Percentiles rank a stretch among this genome's conserved stretches.
Conservation (phyloP, 345 rosid species). For the Moricandia arvensis region DNA sequence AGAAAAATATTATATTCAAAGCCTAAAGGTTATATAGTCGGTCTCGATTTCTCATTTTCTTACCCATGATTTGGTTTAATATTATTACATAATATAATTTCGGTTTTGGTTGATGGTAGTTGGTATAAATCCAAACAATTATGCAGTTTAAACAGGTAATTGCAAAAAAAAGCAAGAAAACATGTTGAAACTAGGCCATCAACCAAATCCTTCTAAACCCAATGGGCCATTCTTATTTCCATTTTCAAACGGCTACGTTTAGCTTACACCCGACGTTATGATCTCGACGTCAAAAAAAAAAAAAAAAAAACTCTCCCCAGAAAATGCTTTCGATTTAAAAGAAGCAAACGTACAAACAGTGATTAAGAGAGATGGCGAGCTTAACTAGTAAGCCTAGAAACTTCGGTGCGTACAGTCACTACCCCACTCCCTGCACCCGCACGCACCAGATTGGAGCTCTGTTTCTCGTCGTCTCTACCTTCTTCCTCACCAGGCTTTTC, state of each 20-base stretch:
- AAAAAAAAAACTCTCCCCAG: neutral
- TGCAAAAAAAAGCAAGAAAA: no score
- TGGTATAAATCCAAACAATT: no score
- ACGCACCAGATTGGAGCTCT: constrained; percentile 88
- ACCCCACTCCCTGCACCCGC: constrained; percentile 67
- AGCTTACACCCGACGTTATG: neutral
- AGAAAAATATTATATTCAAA: no score
- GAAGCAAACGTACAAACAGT: constrained; percentile 11
- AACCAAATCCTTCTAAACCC: no score
- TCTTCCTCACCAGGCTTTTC: constrained; percentile 78
- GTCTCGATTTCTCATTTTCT: no score
- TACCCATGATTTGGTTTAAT: no score
- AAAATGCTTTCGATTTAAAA: neutral
- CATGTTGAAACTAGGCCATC: no score
- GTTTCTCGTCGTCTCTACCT: constrained; percentile 63
- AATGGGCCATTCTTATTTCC: neutral
- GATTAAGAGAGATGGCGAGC: constrained; percentile 44
- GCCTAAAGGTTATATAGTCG: no score
- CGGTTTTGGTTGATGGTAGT: no score
- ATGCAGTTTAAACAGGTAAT: no score
- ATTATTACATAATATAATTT: no score
- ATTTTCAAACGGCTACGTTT: neutral
- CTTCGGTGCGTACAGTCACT: constrained; percentile 45
- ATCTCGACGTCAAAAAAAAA: constrained; percentile 1
- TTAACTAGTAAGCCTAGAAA: constrained; percentile 45